A percentile compares a stretch with the other conserved stretches of the same genome.
Conservation (phyloP, 2,329 filamentous ascomycete species). For the Cadophora sp. region DNA sequence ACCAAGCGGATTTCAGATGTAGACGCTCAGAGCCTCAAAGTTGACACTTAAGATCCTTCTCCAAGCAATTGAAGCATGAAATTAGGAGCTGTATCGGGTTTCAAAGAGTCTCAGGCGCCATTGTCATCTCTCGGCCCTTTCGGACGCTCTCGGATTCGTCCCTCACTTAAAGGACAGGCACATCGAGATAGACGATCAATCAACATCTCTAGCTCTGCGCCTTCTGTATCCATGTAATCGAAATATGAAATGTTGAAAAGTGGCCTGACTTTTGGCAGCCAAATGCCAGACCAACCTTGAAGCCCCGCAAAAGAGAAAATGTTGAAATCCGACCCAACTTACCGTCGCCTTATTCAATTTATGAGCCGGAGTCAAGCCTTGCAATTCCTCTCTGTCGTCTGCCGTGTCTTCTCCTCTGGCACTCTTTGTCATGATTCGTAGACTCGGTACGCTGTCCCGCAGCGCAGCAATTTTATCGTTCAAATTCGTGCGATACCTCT, state of each 20-base stretch:
- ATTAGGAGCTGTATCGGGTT: background rate
- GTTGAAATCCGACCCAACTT: conserved; percentile 34
- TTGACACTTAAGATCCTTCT: background rate
- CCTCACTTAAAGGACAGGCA: background rate
- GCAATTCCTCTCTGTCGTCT: conserved; percentile 79
- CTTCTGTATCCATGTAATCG: background rate
- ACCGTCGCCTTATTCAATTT: conserved; percentile 98
- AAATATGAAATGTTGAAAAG: background rate
- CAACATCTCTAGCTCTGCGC: background rate
- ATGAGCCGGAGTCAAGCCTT: conserved; percentile 85
- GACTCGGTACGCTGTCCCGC: conserved; percentile 87
- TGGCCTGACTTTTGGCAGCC: conserved; percentile 1
- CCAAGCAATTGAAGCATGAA: background rate
- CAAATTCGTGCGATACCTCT: conserved; percentile 92
- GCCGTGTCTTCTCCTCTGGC: conserved; percentile 71
- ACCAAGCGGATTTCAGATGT: background rate
- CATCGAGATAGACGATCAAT: background rate
- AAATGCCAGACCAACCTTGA: background rate
- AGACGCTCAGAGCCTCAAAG: background rate
- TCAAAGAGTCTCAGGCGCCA: background rate
- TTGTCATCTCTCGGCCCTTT: background rate
- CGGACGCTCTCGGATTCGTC: background rate
- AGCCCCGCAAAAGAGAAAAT: background rate
- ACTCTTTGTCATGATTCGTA: conserved; percentile 83
- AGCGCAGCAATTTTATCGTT: conserved; percentile 97